Percentiles rank a stretch among this genome's conserved stretches.
These are phyloP conservation scores for Orbilia javanica DNA, from an alignment of 2,329 filamentous ascomycete species.

Conservation along the genomic window DNA sequence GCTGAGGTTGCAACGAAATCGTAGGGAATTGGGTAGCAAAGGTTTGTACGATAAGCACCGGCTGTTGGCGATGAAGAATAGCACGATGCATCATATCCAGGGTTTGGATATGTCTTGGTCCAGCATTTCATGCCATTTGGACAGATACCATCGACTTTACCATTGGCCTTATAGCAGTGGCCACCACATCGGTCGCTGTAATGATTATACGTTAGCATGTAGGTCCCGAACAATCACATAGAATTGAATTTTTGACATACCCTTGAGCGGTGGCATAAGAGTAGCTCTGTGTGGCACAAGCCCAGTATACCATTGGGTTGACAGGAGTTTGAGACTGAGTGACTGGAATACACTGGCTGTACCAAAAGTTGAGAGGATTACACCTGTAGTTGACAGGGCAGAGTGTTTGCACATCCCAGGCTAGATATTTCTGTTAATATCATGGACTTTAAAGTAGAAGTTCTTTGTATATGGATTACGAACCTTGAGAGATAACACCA, in stretches of 20 bases:
- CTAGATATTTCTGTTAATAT: conserved; percentile 9
- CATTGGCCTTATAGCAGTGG: conserved; percentile 48
- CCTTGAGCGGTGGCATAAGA: conserved; percentile 41
- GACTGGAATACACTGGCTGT: conserved; percentile 48
- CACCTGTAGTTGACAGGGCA: conserved; percentile 56
- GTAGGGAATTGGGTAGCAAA: conserved; percentile 55
- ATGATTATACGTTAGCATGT: neutral
- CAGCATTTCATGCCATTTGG: conserved; percentile 50
- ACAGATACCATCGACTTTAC: conserved; percentile 50
- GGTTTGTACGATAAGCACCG: conserved; percentile 30
- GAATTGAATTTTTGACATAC: conserved; percentile 23
- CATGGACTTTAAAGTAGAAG: neutral
- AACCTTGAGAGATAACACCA: conserved; percentile 39
- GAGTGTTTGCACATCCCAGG: conserved; percentile 49
- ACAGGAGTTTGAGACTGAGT: conserved; percentile 32
- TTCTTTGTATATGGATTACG: neutral
- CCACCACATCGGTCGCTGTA: conserved; percentile 48
- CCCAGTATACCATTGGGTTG: conserved; percentile 45
- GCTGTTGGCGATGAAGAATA: conserved; percentile 34
- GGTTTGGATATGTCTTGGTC: conserved; percentile 43
- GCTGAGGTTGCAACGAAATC: conserved; percentile 31
- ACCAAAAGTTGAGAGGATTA: conserved; percentile 54
- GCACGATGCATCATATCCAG: conserved; percentile 50
- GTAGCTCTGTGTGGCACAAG: conserved; percentile 27
- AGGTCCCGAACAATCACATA: neutral